Base-by-base conservation (phyloP, 2,329 filamentous ascomycete genomes). In the Monosporascus sp. region DNA sequence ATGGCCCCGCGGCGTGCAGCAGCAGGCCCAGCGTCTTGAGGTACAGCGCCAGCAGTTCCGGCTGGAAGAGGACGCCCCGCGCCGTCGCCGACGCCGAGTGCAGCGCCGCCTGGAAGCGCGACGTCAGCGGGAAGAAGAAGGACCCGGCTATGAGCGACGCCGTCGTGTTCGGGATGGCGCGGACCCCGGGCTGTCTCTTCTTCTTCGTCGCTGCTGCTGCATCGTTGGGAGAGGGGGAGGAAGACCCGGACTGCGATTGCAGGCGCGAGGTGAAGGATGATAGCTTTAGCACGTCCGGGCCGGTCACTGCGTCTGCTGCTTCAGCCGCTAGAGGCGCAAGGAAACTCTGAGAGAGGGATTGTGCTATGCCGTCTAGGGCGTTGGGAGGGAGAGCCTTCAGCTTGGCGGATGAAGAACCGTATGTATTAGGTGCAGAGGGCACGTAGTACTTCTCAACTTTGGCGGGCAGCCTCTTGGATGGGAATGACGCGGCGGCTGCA, bases 61-160 rank as follows among this genome's bases (percentile, higher is more conserved):
- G 85, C 42, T 90, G 83, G 49, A 90, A 82, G 56, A 90, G 79
- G 48, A 91, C 80, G 49, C 84, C 83, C 47, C 73, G 68, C 7
- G 70, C 72, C 36, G 75, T 72, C 15, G 67, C 61, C 4, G 67
- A 62, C 0, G 70, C 62, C 0, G 73, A 70, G 46, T 72, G 73
- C 45, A 82, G 68, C 0, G 80, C 85, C 3, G 88, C 77, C 65
- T 87, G 88, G 71, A 94, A 95, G 42, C 90, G 85, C 0, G 87
- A 88, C 0, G 88, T 87, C 9, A 99, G 77, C 0, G 94, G 93
- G 58, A 88, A 88, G 80, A 97, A 97, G 75, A 97, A 94, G 17
- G 80, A 81, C 0, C 84, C 77, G 0, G 85, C 81, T 25, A 97
- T 82, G 25, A 96, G 74, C 49, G 85, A 83, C 39, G 92, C 87